Conservation (phyloP, 768 basidiomycete genomes). For the Arthromyces matolae region DNA sequence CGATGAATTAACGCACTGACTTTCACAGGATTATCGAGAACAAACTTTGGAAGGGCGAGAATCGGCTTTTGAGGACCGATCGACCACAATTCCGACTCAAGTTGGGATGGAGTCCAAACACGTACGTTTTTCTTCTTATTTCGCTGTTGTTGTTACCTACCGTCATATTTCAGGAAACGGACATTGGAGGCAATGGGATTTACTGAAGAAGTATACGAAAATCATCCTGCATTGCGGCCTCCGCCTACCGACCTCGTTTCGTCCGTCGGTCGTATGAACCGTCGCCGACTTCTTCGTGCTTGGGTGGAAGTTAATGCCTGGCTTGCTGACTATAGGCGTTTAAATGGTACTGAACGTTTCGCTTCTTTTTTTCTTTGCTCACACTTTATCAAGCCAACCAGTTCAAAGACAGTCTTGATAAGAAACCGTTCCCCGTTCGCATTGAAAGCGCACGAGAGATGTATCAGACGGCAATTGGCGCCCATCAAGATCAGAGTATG, state of each 20-base stretch:
- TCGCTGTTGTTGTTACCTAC: conserved; percentile 40
- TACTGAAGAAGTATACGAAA: conserved; percentile 31
- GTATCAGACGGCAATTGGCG: conserved; percentile 70
- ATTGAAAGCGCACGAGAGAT: conserved; percentile 61
- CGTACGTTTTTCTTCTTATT: conserved; percentile 32
- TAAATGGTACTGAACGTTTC: conserved; percentile 33
- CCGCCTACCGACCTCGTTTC: conserved; percentile 49
- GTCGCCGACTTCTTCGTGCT: conserved; percentile 65
- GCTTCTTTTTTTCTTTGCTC: conserved; percentile 6
- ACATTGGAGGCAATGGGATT: conserved; percentile 45
- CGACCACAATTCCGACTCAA: conserved; percentile 9
- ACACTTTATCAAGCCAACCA: conserved; percentile 34
- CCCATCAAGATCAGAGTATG: conserved; percentile 76
- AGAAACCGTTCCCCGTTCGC: conserved; percentile 44
- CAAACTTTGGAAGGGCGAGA: conserved; percentile 69
- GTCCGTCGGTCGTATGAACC: conserved; percentile 45
- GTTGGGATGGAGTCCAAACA: conserved; percentile 10
- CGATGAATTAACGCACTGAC: background rate
- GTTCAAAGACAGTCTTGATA: conserved; percentile 39
- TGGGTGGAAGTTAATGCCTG: conserved; percentile 78
- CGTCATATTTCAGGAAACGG: conserved; percentile 32
- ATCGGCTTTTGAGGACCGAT: conserved; percentile 11
- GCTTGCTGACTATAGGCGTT: conserved; percentile 53
- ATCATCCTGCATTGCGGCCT: conserved; percentile 47
- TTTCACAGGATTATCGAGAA: conserved; percentile 67